These are phyloP conservation scores for Bolboschoenoplectus hybrid DNA, from an alignment of 202 grass and related monocot species.

Conservation along the genomic window DNA sequence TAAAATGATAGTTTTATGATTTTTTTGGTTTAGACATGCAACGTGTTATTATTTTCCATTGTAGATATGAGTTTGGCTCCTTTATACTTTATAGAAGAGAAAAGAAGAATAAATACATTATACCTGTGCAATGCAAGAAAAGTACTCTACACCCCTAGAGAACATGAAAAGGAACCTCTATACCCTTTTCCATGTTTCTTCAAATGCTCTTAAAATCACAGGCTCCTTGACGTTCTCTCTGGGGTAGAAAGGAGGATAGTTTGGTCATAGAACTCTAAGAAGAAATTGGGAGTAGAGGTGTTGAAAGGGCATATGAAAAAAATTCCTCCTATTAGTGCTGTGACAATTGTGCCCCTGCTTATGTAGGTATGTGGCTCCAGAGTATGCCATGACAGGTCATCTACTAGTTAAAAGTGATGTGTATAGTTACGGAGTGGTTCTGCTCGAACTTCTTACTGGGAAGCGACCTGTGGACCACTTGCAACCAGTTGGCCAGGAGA, in stretches of 20 bases:
- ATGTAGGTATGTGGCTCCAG: slow-evolving; percentile 93
- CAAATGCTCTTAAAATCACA: neutral
- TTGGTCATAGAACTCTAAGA: neutral
- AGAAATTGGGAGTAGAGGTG: neutral
- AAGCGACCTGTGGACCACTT: slow-evolving; percentile 92
- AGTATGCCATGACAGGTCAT: slow-evolving; percentile 99
- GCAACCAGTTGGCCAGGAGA: slow-evolving; percentile 94
- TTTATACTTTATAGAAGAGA: neutral
- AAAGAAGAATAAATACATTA: neutral
- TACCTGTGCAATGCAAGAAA: slow-evolving; percentile 6
- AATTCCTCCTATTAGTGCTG: neutral
- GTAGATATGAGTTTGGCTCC: neutral
- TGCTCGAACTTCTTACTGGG: slow-evolving; percentile 91
- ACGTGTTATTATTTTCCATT: neutral
- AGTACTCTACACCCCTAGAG: neutral
- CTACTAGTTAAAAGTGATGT: slow-evolving; percentile 98
- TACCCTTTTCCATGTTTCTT: neutral
- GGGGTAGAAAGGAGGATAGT: neutral
- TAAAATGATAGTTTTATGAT: neutral
- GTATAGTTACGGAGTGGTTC: slow-evolving; percentile 98
- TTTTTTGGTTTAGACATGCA: neutral
- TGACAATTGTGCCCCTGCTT: slow-evolving; percentile 14
- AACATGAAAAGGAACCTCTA: slow-evolving; percentile 16
- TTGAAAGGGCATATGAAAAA: neutral
- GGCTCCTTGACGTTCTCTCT: neutral